phyloP scores from a whole-genome alignment of 177 flowering plant species.

The Vitis hybrid region DNA sequence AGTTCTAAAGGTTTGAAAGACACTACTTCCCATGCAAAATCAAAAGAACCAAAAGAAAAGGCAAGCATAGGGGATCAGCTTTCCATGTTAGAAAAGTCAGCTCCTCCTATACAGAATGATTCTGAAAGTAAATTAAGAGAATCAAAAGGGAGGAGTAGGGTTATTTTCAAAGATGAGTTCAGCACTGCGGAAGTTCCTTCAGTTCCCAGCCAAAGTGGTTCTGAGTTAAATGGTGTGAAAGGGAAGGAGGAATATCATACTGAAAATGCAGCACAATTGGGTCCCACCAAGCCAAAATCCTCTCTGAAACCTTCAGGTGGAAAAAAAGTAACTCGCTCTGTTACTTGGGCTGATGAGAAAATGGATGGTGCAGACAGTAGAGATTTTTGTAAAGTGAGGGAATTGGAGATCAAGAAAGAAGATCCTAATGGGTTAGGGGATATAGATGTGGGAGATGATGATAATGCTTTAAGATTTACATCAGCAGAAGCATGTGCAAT shows the following conservation, averaged over 20 bases:
- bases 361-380: slow-evolving; percentile 17
- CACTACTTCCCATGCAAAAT: slow-evolving; percentile 5
- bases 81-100: slow-evolving; percentile 18
- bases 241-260: slow-evolving; percentile 14
- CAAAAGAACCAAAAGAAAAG: slow-evolving; percentile 20
- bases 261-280: slow-evolving; percentile 18
- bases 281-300: slow-evolving; percentile 41
- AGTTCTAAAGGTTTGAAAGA: slow-evolving; percentile 11
- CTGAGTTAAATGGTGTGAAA: slow-evolving; percentile 11
- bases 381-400: slow-evolving; percentile 43
- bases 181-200: slow-evolving; percentile 17
- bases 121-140: slow-evolving; percentile 19
- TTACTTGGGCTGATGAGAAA: slow-evolving; percentile 93
- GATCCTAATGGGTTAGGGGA: slow-evolving; percentile 9
- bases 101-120: slow-evolving; percentile 12
- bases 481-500: slow-evolving; percentile 91
- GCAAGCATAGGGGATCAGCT: slow-evolving; percentile 6
- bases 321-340: slow-evolving; percentile 48
- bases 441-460: slow-evolving; percentile 24
- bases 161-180: slow-evolving; percentile 9
- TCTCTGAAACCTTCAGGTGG: slow-evolving; percentile 56
- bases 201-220: slow-evolving; percentile 17
- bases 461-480: slow-evolving; percentile 31
- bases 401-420: slow-evolving; percentile 22
- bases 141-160: slow-evolving; percentile 14